Evolutionary conservation across 2,329 filamentous ascomycete genomes (phyloP).

Genomic region (Colletotrichum chrysophilum): DNA sequence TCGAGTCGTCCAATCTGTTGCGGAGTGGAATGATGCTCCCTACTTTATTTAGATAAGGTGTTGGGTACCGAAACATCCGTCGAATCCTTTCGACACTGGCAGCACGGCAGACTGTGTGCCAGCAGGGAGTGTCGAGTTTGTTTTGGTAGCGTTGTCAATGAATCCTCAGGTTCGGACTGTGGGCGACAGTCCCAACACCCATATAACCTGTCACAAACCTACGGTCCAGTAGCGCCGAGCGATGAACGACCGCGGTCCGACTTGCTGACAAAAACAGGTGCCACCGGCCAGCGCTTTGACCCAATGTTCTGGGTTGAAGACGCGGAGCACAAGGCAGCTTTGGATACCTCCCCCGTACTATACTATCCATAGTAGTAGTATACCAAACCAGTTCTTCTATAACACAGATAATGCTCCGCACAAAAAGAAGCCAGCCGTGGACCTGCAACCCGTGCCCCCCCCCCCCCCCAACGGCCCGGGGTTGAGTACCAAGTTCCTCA

Average conservation of each 20-base stretch:
- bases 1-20: not conserved
- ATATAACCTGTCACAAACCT: no score
- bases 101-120: not conserved
- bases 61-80: not conserved
- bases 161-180: not conserved
- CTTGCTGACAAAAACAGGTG: not conserved
- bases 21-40: not conserved
- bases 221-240: no score
- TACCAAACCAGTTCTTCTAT: not conserved
- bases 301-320: not conserved
- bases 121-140: not conserved
- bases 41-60: not conserved
- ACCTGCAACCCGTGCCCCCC: not conserved
- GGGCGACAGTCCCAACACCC: not conserved
- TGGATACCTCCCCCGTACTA: not conserved
- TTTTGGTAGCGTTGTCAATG: not conserved
- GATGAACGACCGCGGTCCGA: not conserved
- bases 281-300: slow-evolving; percentile 3
- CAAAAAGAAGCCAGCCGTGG: not conserved
- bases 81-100: not conserved
- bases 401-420: not conserved
- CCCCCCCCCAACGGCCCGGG: not conserved
- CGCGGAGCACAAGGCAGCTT: slow-evolving; percentile 2
- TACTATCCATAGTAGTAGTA: no score
- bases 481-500: not conserved